Evolutionary conservation across 176 grass and related monocot species (phyloP).

Genomic region (Aegilops tauschii): DNA sequence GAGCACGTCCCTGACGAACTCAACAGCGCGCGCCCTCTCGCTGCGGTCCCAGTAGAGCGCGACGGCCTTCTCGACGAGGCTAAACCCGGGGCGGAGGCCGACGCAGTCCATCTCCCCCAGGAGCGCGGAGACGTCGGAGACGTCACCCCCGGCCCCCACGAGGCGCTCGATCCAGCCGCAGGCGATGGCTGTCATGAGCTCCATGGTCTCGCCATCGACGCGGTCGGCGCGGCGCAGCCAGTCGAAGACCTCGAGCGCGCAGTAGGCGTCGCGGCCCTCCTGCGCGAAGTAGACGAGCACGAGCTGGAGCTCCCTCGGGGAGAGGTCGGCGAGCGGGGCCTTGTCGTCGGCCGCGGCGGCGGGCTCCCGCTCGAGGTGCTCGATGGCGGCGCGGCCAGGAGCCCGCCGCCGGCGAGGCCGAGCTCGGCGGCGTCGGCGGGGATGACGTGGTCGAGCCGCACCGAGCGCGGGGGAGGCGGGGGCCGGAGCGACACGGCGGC

Average conservation of each 20-base stretch:
- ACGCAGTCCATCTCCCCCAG: constrained; percentile 98
- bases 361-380: constrained; percentile 80
- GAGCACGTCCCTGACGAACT: constrained; percentile 87
- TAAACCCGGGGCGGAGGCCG: constrained; percentile 80
- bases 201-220: constrained; percentile 97
- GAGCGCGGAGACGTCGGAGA: constrained; percentile 64
- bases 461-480: constrained; percentile 28
- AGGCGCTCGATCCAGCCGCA: constrained; percentile 93
- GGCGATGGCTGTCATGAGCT: constrained; percentile 92
- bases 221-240: constrained; percentile 92
- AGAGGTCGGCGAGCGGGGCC: constrained; percentile 67
- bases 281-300: constrained; percentile 94
- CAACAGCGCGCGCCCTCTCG: constrained; percentile 58
- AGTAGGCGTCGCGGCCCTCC: constrained; percentile 95
- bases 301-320: constrained; percentile 80
- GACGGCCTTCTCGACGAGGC: constrained; percentile 93
- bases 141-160: constrained; percentile 54
- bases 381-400: constrained; percentile 59
- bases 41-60: constrained; percentile 88
- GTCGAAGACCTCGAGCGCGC: constrained; percentile 96
- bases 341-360: constrained; percentile 52
- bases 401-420: not conserved
- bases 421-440: constrained; percentile 11
- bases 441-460: constrained; percentile 47
- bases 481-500: not conserved